Percentiles rank a stretch among this genome's conserved stretches.
These are phyloP conservation scores for Hypoxylon crocopeplum DNA, from an alignment of 495 filamentous ascomycete species.

Conservation along the genomic window DNA sequence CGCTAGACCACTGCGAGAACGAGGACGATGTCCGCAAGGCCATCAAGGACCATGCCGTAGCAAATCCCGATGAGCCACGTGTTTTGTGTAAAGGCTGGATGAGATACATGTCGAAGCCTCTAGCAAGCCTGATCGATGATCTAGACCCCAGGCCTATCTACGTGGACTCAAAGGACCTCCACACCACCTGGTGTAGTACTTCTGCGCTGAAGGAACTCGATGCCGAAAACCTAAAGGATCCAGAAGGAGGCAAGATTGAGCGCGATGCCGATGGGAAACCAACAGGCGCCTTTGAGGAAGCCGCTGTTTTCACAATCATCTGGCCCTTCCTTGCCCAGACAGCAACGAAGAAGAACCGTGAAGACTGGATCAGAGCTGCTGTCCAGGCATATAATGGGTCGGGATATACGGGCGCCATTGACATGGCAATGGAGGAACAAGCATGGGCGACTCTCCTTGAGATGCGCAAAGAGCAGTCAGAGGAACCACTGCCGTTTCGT, in stretches of 20 bases:
- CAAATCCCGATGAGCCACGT: constrained; percentile 56
- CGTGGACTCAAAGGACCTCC: constrained; percentile 68
- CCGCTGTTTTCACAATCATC: constrained; percentile 61
- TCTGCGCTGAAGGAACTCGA: constrained; percentile 61
- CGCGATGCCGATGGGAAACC: constrained; percentile 58
- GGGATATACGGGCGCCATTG: constrained; percentile 68
- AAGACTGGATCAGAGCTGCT: constrained; percentile 55
- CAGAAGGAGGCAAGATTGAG: constrained; percentile 63
- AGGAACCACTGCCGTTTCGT: constrained; percentile 56
- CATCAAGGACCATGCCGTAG: constrained; percentile 57
- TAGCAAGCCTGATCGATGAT: constrained; percentile 63
- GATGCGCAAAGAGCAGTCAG: constrained; percentile 47
- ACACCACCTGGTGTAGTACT: constrained; percentile 68
- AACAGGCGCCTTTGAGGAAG: constrained; percentile 63
- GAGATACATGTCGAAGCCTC: constrained; percentile 62
- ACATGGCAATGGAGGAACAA: constrained; percentile 74
- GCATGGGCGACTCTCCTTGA: constrained; percentile 62
- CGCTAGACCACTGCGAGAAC: constrained; percentile 59
- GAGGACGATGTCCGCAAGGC: constrained; percentile 59
- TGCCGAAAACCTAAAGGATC: constrained; percentile 53
- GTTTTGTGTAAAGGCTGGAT: constrained; percentile 68
- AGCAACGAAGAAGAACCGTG: constrained; percentile 58
- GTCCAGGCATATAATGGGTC: constrained; percentile 58
- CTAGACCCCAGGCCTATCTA: constrained; percentile 65
- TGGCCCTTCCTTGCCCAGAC: constrained; percentile 64